Conservation (phyloP, 108 stramenopile species). For the Pseudonitzschia pungens region DNA sequence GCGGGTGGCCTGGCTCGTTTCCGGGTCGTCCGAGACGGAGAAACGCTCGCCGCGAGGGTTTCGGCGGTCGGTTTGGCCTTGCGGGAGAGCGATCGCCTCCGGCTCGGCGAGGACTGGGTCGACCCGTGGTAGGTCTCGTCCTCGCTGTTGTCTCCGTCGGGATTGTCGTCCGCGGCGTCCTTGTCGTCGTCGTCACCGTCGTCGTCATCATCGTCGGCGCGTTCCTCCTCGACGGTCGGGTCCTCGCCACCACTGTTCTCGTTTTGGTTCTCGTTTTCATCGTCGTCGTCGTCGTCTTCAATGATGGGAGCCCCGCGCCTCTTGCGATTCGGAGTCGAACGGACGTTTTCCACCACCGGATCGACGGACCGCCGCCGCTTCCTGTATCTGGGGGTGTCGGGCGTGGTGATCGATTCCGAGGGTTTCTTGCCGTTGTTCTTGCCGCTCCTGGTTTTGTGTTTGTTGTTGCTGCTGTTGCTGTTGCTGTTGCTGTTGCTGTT, state of each 20-base stretch:
- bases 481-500: neutral
- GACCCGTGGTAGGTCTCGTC: conserved; percentile 34
- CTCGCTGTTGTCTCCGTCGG: conserved; percentile 19
- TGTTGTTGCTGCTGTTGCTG: neutral
- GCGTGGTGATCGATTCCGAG: neutral
- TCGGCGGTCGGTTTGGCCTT: neutral
- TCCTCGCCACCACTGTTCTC: neutral
- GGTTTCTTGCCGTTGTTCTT: neutral
- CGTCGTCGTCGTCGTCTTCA: neutral
- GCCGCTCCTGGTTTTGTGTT: neutral
- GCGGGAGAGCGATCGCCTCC: neutral
- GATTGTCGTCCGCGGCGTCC: conserved; percentile 36
- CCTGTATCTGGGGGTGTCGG: no score
- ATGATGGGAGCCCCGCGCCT: neutral
- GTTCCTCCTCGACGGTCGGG: conserved; percentile 25
- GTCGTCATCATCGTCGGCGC: neutral
- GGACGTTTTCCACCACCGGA: neutral
- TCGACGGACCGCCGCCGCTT: no score
- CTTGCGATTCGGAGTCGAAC: neutral
- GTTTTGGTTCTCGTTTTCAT: neutral
- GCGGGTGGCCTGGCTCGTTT: no score
- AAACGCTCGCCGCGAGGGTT: neutral
- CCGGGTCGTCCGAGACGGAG: neutral
- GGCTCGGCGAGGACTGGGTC: neutral
- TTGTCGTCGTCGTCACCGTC: neutral